phyloP scores from a whole-genome alignment of 352 stramenopile species.

The Phytophthora quininea region DNA sequence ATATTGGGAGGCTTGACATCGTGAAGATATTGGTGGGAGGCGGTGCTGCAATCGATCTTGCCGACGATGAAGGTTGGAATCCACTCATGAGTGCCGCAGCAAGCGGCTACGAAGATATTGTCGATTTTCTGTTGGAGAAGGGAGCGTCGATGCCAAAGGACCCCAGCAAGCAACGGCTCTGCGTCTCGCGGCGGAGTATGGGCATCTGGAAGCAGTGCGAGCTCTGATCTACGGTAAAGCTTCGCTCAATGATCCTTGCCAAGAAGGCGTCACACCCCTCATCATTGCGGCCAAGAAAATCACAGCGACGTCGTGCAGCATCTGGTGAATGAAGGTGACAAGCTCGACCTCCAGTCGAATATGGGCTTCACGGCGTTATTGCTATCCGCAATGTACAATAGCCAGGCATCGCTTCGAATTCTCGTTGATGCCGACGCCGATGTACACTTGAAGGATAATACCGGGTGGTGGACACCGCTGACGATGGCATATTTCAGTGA shows the following conservation, averaged over 20 bases:
- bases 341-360: background rate
- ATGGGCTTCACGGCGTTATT: background rate
- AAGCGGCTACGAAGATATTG: background rate
- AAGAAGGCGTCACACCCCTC: conserved; percentile 9
- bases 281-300: conserved; percentile 4
- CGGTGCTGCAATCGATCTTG: conserved; percentile 14
- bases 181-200: conserved; percentile 4
- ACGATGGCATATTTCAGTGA: background rate
- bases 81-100: background rate
- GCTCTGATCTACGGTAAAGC: conserved; percentile 1
- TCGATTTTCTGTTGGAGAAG: background rate
- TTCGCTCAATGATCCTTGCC: conserved; percentile 1
- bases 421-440: conserved; percentile 2
- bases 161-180: conserved; percentile 5
- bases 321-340: conserved; percentile 1
- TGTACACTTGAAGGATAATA: conserved; percentile 6
- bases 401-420: conserved; percentile 4
- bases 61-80: conserved; percentile 9
- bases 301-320: conserved; percentile 6
- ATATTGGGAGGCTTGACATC: background rate
- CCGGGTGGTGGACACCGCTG: conserved; percentile 1
- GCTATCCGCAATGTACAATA: conserved; percentile 8
- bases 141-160: background rate
- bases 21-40: conserved; percentile 4
- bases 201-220: conserved; percentile 1